phyloP scores from a whole-genome alignment of 345 rosid genomes.

The Eucalyptus globulus region DNA sequence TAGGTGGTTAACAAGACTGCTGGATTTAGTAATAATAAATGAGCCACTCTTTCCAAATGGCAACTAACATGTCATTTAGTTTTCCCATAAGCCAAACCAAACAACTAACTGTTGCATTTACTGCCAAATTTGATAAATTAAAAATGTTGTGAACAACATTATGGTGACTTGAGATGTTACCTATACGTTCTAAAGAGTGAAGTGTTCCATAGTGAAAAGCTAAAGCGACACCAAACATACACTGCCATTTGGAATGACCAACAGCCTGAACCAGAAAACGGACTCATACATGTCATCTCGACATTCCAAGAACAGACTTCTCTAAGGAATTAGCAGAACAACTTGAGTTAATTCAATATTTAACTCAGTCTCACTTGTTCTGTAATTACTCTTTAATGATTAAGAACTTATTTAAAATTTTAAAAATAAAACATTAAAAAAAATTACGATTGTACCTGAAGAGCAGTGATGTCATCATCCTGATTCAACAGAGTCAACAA shows the following conservation, averaged over 20 bases:
- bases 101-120: not conserved
- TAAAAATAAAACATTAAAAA: not conserved
- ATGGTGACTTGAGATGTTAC: not conserved
- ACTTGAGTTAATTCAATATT: not conserved
- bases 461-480: slow-evolving; percentile 76
- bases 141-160: not conserved
- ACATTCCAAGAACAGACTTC: not conserved
- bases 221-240: not conserved
- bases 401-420: not conserved
- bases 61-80: not conserved
- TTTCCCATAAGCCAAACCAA: not conserved
- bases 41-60: not conserved
- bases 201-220: not conserved
- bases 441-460: slow-evolving; percentile 33
- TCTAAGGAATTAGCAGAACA: not conserved
- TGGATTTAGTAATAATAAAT: not conserved
- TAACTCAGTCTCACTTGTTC: not conserved
- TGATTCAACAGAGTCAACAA: slow-evolving; percentile 80
- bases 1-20: not conserved
- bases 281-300: not conserved
- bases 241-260: not conserved
- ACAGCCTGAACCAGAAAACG: not conserved
- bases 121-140: not conserved
- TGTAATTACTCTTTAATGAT: not conserved
- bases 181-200: not conserved